A percentile compares a stretch with the other conserved stretches of the same genome.
These are phyloP conservation scores for Triglochin maritima DNA, from an alignment of 106 monocot species.

Conservation along the genomic window DNA sequence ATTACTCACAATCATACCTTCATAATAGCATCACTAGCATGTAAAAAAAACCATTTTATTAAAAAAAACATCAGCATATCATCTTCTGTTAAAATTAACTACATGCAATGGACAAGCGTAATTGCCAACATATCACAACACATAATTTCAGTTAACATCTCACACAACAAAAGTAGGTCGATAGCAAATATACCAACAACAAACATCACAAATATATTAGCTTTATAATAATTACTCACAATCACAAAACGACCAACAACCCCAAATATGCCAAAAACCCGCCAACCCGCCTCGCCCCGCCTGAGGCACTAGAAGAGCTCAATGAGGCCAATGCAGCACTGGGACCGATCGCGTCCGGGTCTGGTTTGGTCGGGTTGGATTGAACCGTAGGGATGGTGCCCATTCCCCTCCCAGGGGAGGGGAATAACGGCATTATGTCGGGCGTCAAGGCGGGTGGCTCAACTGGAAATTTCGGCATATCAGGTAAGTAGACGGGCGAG, in stretches of 20 bases:
- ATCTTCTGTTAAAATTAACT: too few relatives aligned
- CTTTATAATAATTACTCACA: background rate
- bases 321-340: background rate
- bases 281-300: background rate
- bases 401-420: conserved; percentile 8
- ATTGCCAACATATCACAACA: too few relatives aligned
- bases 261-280: background rate
- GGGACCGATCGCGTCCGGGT: conserved; percentile 17
- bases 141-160: background rate
- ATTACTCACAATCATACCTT: too few relatives aligned
- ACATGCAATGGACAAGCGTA: too few relatives aligned
- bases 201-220: too few relatives aligned
- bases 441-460: conserved; percentile 9
- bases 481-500: conserved; percentile 3
- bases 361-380: conserved; percentile 18
- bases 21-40: too few relatives aligned
- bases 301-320: background rate
- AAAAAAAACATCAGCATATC: too few relatives aligned
- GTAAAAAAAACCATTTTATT: too few relatives aligned
- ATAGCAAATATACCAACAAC: too few relatives aligned
- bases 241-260: background rate
- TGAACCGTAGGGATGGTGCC: conserved; percentile 10
- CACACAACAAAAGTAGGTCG: background rate
- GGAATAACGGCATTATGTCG: conserved; percentile 14
- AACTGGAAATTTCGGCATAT: conserved; percentile 4